A percentile compares a stretch with the other conserved stretches of the same genome.
phyloP scores from a whole-genome alignment of 768 basidiomycete species.

The Amylocystis lapponica region DNA sequence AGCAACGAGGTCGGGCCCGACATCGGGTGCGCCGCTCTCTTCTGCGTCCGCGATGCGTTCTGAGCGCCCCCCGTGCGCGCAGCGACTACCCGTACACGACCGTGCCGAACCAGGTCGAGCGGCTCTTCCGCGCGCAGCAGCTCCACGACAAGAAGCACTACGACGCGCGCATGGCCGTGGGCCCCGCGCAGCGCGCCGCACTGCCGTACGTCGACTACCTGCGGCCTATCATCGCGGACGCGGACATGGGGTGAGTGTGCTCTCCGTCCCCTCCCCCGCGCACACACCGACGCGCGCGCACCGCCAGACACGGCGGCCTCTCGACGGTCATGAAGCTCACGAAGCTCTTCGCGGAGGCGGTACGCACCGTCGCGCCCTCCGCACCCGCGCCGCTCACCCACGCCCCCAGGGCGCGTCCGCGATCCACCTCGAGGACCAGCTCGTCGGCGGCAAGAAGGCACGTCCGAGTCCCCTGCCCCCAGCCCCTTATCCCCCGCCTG shows the following conservation, averaged over 20 bases:
- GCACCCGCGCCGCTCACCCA: slow-evolving; percentile 1
- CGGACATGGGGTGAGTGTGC: slow-evolving; percentile 81
- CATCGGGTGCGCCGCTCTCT: slow-evolving; percentile 51
- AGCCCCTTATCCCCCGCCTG: not conserved
- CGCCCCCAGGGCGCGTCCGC: slow-evolving; percentile 67
- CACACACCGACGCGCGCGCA: not conserved
- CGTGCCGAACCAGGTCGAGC: slow-evolving; percentile 92
- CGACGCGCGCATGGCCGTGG: slow-evolving; percentile 70
- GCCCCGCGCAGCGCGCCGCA: slow-evolving; percentile 57
- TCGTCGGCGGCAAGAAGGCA: slow-evolving; percentile 91
- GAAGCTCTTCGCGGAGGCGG: slow-evolving; percentile 92
- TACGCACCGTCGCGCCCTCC: slow-evolving; percentile 24
- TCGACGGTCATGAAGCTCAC: slow-evolving; percentile 92
- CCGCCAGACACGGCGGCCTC: slow-evolving; percentile 77
- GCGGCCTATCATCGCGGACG: slow-evolving; percentile 91
- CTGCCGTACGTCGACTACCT: slow-evolving; percentile 84
- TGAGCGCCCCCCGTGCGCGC: not conserved
- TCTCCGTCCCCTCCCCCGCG: too few relatives aligned
- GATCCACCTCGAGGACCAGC: slow-evolving; percentile 90
- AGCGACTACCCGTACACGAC: slow-evolving; percentile 96
- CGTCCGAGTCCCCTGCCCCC: slow-evolving; percentile 1
- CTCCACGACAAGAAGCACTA: slow-evolving; percentile 92
- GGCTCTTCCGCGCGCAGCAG: slow-evolving; percentile 87
- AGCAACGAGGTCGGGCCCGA: slow-evolving; percentile 93
- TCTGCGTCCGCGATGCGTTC: not conserved